Evolutionary conservation across 2,329 filamentous ascomycete species (phyloP).

Genomic region (Penicillium decumbens): DNA sequence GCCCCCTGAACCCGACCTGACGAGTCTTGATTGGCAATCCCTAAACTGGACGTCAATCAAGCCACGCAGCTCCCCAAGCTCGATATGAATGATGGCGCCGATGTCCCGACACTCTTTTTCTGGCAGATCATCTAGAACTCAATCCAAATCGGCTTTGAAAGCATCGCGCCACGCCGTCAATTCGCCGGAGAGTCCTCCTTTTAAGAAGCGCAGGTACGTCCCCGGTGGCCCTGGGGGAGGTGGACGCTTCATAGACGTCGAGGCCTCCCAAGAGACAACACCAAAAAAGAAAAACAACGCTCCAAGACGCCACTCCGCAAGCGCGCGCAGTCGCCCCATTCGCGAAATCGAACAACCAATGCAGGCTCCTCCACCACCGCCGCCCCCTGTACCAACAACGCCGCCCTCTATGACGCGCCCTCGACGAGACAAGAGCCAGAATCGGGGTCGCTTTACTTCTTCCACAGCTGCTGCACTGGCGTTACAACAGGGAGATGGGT

Average conservation of each 20-base stretch:
- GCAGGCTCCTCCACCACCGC: conserved; percentile 26
- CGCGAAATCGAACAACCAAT: conserved; percentile 40
- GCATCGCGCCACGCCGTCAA: conserved; percentile 26
- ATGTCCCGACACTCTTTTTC: conserved; percentile 27
- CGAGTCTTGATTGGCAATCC: conserved; percentile 19
- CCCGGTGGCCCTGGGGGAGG: conserved; percentile 83
- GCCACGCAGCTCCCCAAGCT: conserved; percentile 8
- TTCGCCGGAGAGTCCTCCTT: conserved; percentile 54
- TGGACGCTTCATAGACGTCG: conserved; percentile 73
- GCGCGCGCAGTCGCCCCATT: conserved; percentile 52
- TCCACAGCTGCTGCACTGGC: conserved; percentile 81
- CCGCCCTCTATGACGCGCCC: conserved; percentile 38
- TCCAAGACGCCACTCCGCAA: conserved; percentile 43
- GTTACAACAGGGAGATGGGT: conserved; percentile 86
- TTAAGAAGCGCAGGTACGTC: conserved; percentile 71
- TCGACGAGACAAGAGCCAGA: conserved; percentile 41
- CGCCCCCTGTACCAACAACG: conserved; percentile 31
- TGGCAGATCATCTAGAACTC: conserved; percentile 27
- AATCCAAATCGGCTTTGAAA: conserved; percentile 32
- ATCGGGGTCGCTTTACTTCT: conserved; percentile 70
- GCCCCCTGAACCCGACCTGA: conserved; percentile 16
- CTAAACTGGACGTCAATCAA: conserved; percentile 14
- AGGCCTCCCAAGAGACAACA: conserved; percentile 44
- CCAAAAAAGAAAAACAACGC: conserved; percentile 22
- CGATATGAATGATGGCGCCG: conserved; percentile 29